A percentile compares a stretch with the other conserved stretches of the same genome.
These are phyloP conservation scores for Kodamaea fungicola DNA, from an alignment of 1,139 yeast genomes.

Conservation along the genomic window DNA sequence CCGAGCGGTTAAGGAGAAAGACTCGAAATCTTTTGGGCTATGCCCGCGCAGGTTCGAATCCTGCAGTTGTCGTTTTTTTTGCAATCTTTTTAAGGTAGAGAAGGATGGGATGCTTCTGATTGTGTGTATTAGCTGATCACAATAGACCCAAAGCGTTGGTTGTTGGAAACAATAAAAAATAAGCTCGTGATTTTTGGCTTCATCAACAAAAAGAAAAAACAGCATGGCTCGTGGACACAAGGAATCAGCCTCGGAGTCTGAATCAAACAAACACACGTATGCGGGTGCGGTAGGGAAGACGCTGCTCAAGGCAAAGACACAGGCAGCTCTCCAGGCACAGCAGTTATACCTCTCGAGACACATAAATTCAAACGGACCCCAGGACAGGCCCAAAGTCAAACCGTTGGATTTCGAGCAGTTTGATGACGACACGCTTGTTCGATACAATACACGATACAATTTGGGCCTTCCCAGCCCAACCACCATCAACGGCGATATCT, in stretches of 20 bases:
- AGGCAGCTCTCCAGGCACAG: slow-evolving; percentile 57
- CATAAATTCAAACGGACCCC: slow-evolving; percentile 62
- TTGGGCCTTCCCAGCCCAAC: slow-evolving; percentile 48
- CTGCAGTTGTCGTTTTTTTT: slow-evolving; percentile 31
- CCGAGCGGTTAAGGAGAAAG: slow-evolving; percentile 60
- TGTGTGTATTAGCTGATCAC: too few species aligned
- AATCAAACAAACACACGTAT: slow-evolving; percentile 23
- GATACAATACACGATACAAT: slow-evolving; percentile 53
- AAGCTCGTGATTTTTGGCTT: too few species aligned
- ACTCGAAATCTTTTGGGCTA: slow-evolving; percentile 48
- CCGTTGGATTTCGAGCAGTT: slow-evolving; percentile 62
- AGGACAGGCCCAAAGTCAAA: slow-evolving; percentile 44
- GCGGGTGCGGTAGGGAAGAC: slow-evolving; percentile 29
- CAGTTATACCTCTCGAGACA: slow-evolving; percentile 57
- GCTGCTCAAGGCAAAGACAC: slow-evolving; percentile 51
- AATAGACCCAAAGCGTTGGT: too few species aligned
- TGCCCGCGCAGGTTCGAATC: slow-evolving; percentile 36
- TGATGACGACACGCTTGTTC: slow-evolving; percentile 52
- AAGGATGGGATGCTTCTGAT: too few species aligned
- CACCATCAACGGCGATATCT: slow-evolving; percentile 57
- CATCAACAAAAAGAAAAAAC: neutral
- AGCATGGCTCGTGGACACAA: slow-evolving; percentile 17
- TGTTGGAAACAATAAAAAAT: neutral
- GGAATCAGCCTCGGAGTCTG: slow-evolving; percentile 46
- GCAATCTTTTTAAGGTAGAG: neutral